Base-by-base conservation (phyloP, 768 basidiomycete species). In the Saitozyma sp. region DNA sequence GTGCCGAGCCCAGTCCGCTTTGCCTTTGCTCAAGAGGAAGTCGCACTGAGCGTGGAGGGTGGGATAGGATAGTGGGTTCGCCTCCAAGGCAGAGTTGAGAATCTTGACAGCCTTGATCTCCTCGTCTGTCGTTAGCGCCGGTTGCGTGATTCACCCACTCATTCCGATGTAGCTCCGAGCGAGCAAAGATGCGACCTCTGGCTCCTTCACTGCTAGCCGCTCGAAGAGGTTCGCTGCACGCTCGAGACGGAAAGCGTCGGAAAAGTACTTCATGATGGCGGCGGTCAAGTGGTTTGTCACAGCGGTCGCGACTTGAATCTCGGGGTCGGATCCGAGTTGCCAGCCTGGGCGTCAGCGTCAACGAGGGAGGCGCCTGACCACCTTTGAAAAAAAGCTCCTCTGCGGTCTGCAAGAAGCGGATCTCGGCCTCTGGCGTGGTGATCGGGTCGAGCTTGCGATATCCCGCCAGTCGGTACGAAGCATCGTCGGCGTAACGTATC, bases 81-180 rank as follows among this genome's bases (percentile, higher is more conserved):
- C 84, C 64, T 86, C 86, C 77, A 98, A 87, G 1, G 92, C 92
- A 0, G 84, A 79, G 9, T 89, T 84, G 83, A 98, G 91, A 66
- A 98, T 91, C 67, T 96, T 92, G 3, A 98, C 89, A 8, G 93
- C 96, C 80, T 96, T 97, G 63, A 99, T 94, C 82, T 98, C 96
- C 76, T 97, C 94, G 78, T 98, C 95, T 98, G 75, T 8, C 38
- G 8, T 39, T 16, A 56, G 50, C 42, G 52, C 17, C 8, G 2
- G 14, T 10, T n/a, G 41, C 19, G 46, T 49, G 13, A 4, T 48
- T n/a, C 6, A 84, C 93, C 75, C 67, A 98, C 95, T 93, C 94
- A 98, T 96, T 59, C 96, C 95, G 58, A 99, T 85, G 74, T 98
- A 99, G 63, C 89, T 88, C 76, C 84, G 86, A 9, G 93, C 95